Conservation (phyloP, 208 protist species). For the Acanthamoeba divionensis region DNA sequence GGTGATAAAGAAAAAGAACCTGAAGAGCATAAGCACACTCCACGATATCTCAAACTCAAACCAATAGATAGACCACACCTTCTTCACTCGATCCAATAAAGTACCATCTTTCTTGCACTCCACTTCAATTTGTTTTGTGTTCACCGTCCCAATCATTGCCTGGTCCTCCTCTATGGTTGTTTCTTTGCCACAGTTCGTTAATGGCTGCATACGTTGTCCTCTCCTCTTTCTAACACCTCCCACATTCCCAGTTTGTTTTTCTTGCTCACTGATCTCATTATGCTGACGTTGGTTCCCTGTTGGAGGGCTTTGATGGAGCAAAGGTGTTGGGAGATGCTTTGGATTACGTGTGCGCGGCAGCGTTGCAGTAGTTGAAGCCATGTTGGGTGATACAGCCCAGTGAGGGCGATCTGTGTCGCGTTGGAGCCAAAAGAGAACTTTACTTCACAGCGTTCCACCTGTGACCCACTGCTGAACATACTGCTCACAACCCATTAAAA, state of each 20-base stretch:
- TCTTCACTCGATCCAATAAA: not conserved
- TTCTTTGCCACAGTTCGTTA: too few species aligned
- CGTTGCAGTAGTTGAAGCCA: slow-evolving; percentile 1
- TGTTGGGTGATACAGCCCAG: slow-evolving; percentile 31
- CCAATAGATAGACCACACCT: not conserved
- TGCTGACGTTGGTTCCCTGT: not conserved
- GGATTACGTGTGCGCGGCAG: not conserved
- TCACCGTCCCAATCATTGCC: too few species aligned
- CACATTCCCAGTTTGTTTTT: too few species aligned
- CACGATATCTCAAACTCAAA: slow-evolving; percentile 25
- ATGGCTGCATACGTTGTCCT: too few species aligned
- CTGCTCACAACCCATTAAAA: not conserved
- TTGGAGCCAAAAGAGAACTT: not conserved
- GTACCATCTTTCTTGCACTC: not conserved
- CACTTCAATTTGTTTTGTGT: not conserved
- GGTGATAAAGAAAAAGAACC: not conserved
- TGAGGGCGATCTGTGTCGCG: too few species aligned
- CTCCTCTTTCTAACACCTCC: too few species aligned
- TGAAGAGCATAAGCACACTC: not conserved
- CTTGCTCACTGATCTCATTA: not conserved
- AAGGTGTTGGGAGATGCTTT: slow-evolving; percentile 3
- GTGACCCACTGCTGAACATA: not conserved
- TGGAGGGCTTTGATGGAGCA: not conserved
- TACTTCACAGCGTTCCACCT: not conserved
- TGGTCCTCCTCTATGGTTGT: too few species aligned